Evolutionary conservation across 2,329 filamentous ascomycete genomes (phyloP).

Genomic region (Diaporthe capsici): DNA sequence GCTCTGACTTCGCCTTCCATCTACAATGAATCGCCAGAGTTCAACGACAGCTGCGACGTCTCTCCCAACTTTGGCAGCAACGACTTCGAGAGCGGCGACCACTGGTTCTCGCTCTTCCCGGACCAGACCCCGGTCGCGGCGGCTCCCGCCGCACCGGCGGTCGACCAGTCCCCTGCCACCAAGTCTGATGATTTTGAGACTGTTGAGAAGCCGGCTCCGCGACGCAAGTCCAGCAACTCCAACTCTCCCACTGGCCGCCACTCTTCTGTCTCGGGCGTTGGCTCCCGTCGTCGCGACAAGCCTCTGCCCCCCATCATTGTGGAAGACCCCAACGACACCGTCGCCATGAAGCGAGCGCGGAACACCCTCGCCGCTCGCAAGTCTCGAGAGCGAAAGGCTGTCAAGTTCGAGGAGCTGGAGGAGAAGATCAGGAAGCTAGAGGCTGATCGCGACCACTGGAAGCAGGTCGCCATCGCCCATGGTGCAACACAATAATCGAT

Average conservation of each 20-base stretch:
- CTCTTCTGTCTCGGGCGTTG: conserved; percentile 79
- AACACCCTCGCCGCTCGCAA: conserved; percentile 96
- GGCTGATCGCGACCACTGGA: conserved; percentile 77
- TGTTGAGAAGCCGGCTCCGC: conserved; percentile 55
- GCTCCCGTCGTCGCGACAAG: conserved; percentile 83
- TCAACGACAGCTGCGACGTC: conserved; percentile 78
- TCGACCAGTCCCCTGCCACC: conserved; percentile 59
- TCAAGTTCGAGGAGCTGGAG: conserved; percentile 82
- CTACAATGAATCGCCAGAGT: conserved; percentile 82
- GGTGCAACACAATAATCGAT: conserved; percentile 51
- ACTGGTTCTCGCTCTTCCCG: conserved; percentile 84
- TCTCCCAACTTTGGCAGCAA: conserved; percentile 81
- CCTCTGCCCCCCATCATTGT: conserved; percentile 84
- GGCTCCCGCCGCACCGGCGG: conserved; percentile 46
- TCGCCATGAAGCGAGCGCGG: conserved; percentile 92
- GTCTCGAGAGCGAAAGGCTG: conserved; percentile 88
- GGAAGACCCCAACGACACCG: conserved; percentile 78
- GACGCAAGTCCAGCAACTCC: conserved; percentile 64
- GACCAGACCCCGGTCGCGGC: conserved; percentile 54
- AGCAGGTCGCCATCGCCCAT: conserved; percentile 65
- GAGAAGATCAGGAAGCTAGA: conserved; percentile 78
- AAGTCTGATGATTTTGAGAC: conserved; percentile 65
- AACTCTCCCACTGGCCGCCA: conserved; percentile 67
- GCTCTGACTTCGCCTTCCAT: conserved; percentile 88
- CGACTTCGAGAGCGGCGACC: conserved; percentile 67